phyloP scores from a whole-genome alignment of 805 yeast species.

The Metschnikowia aberdeeniae region DNA sequence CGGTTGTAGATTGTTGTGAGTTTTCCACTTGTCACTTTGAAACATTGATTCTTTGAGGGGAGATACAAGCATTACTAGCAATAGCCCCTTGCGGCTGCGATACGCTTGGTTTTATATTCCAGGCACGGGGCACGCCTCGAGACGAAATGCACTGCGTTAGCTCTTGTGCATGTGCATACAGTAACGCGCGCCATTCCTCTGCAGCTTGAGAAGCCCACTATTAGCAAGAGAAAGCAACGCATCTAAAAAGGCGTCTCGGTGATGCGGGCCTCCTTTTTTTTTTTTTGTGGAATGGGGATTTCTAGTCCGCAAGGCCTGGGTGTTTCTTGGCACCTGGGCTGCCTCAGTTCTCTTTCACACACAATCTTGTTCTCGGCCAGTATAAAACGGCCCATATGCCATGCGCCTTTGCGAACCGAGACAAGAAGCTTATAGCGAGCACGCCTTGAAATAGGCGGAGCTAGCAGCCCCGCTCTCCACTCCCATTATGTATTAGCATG shows the following conservation, averaged over 20 bases:
- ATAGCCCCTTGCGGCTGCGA: not conserved
- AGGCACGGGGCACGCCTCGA: not conserved
- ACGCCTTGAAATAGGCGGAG: too few species aligned
- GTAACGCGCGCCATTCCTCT: constrained; percentile 1
- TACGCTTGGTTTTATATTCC: not conserved
- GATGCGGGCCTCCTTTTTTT: not conserved
- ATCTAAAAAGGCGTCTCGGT: not conserved
- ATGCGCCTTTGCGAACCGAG: too few species aligned
- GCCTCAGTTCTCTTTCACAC: too few species aligned
- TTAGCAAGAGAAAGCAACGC: constrained; percentile 1
- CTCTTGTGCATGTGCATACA: constrained; percentile 1
- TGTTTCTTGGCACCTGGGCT: too few species aligned
- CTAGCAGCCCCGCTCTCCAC: too few species aligned
- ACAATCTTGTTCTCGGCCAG: too few species aligned
- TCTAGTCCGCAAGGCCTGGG: too few species aligned
- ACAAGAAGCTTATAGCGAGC: too few species aligned
- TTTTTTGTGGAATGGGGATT: not conserved
- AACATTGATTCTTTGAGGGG: not conserved
- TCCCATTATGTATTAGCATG: too few species aligned
- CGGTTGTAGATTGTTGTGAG: not conserved
- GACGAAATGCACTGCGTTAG: not conserved
- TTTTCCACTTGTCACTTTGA: constrained; percentile 2
- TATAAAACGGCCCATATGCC: too few species aligned
- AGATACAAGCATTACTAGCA: not conserved
- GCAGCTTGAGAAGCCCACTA: constrained; percentile 1